Evolutionary conservation across 768 basidiomycete genomes (phyloP), one percentile per base, ranked within the genome.

Genomic region (Flagelloscypha sp.): DNA sequence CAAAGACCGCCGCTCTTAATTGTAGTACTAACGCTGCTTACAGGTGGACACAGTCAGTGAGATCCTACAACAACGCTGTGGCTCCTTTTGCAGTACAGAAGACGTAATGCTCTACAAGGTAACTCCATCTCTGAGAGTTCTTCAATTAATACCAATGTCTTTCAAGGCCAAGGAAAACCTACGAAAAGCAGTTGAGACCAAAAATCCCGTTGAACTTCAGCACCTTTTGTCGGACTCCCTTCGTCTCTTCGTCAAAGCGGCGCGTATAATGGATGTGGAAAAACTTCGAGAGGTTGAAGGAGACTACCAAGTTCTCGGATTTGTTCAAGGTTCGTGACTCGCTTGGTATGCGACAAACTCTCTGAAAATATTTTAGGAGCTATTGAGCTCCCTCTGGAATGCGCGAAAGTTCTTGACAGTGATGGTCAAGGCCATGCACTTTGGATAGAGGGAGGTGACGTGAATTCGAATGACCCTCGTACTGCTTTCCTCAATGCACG

Each of bases 61-160:
- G 49, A 79, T 92, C 27, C 61, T 99, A 24, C 94, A 98, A 52
- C 80, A 86, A 48, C 72, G 90, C 54, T 99, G 95, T 47, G 93
- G 94, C 2, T 88, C 92, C 10, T 98, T 98, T 72, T 97, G 92
- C 58, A 93, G 93, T 47, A 83, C 93, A 2, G 95, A 97, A 51
- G 95, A 99, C 59, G 95, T 99, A 28, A 86, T 95, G 72, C 59
- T 95, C 19, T 97, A 98, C 66, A 99, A 99, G 69, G 90, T 79
- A 47, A 38, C 61, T 42, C 23, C 37, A 28, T 36, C 25, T 37
- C 35, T 9, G n/a, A 13, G 27, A 12, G n/a, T 15, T 37, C n/a
- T 32, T 30, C 23, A 30, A 24, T 47, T 30, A 40, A 30, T 34
- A 24, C 24, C 38, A 17, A 10, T 25, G 18, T 23, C 30, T 31